phyloP scores from a whole-genome alignment of 805 yeast genomes.

The Wilhelminamyces savonicus region DNA sequence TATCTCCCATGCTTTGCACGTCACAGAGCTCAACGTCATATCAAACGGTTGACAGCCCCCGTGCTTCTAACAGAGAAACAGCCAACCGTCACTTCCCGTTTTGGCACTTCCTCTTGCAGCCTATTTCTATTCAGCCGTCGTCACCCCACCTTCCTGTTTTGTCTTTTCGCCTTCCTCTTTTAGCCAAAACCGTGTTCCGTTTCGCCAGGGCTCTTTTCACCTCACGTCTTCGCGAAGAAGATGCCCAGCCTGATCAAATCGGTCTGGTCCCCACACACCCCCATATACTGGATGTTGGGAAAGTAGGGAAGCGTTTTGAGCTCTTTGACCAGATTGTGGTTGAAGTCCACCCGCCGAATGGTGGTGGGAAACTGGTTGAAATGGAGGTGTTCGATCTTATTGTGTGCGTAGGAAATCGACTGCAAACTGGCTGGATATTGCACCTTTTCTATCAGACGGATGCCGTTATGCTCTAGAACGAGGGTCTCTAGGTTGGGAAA shows the following conservation, averaged over 20 bases:
- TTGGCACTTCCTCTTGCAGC: too few relatives aligned
- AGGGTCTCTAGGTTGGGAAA: slow-evolving; percentile 3
- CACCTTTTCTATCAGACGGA: slow-evolving; percentile 2
- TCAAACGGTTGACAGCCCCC: too few relatives aligned
- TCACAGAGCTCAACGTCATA: too few relatives aligned
- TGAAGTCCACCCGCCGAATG: slow-evolving; percentile 1
- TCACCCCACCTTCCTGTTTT: too few relatives aligned
- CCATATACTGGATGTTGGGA: slow-evolving; percentile 5
- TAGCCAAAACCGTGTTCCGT: too few relatives aligned
- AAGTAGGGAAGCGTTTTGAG: slow-evolving; percentile 3
- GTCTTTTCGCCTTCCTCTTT: too few relatives aligned
- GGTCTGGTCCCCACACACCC: slow-evolving; percentile 5
- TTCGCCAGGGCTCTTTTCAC: too few relatives aligned
- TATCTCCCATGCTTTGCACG: too few relatives aligned
- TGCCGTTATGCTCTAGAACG: slow-evolving; percentile 4
- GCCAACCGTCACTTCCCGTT: too few relatives aligned
- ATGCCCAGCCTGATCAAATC: slow-evolving; percentile 6
- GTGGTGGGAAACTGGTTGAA: slow-evolving; percentile 3
- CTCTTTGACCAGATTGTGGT: slow-evolving; percentile 1
- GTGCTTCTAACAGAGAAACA: too few relatives aligned
- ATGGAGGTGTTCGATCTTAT: slow-evolving; percentile 3
- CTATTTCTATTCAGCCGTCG: too few relatives aligned
- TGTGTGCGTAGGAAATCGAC: slow-evolving; percentile 3
- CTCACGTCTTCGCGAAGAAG: slow-evolving; percentile 1
- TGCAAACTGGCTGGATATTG: slow-evolving; percentile 3